Evolutionary conservation across 257 asterid genomes (phyloP), one percentile per base, ranked within the genome.

Genomic region (Forsythia suspensa): DNA sequence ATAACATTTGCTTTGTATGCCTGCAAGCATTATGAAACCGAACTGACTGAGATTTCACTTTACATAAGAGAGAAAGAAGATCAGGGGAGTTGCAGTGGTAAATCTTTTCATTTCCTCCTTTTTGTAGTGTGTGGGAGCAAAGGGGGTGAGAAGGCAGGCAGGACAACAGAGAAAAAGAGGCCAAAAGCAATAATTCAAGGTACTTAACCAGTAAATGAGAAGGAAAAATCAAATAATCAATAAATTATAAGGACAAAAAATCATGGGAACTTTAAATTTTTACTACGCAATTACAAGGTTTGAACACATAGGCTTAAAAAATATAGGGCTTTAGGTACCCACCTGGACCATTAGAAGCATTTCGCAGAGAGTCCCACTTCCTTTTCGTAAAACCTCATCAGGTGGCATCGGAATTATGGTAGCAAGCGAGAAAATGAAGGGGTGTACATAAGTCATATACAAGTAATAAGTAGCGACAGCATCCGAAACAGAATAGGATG

Each of bases 321-420:
- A 24, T 51, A 71, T 68, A 21, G 70, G 70, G 42, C 52, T 76
- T 71, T 63, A 69, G 83, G 38, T 72, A 81, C 86, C 82, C 79
- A 93, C 99, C 97, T 95, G 94, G 81, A 93, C 99, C 98, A 95
- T 93, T 77, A 95, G 99, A 84, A 95, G 97, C 99, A 95, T 95
- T 88, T 95, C 99, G 76, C 99, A 95, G 65, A 95, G 91, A 75
- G 99, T 95, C 51, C 99, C 99, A 84, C 99, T 95, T 88, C 99
- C 99, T 88, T 95, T 95, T 48, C 99, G 87, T 84, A 95, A 86
- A 77, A 95, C 99, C 85, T 95, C 99, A 82, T 95, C 99, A 24
- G 99, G 99, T 76, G 97, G 96, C 99, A 95, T 95, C 70, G 99
- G 99, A 78, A 95, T 93, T 72, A 95, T 93, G 81, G 99, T 95